Evolutionary conservation across 176 grass and related monocot species (phyloP), one percentile per base, ranked within the genome.

Genomic region (Triticum urartu): DNA sequence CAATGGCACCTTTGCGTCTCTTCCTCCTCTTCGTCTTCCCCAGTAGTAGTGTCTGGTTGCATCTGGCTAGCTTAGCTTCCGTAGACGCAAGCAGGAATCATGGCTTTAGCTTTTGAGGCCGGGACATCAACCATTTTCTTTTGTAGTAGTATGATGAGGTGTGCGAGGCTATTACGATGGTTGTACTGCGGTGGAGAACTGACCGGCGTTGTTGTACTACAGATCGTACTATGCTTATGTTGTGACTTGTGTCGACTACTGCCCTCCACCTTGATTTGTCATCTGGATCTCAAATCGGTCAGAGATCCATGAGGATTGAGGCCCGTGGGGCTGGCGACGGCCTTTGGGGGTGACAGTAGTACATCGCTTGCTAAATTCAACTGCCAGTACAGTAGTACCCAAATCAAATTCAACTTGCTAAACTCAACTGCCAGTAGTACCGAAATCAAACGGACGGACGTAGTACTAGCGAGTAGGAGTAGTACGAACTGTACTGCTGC

Each of bases 1-100:
- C 95, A 91, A 97, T 83, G 87, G 90, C 64, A 87, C 87, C 79
- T 93, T 82, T 83, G 50, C 80, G 25, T 48, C 79, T 81, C 77
- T 65, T 87, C 24, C 76, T 64, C 78, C 17, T 21, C 9, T 7
- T 10, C 11, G 14, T 40, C 36, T 62, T 38, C 3, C 9, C 48
- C 15, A 18, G 0, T 68, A 14, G 14, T 68, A 28, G 40, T 11
- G 3, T 42, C 40, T 42, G 9, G 65, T 34, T 68, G 65, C 30
- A 34, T 35, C 15, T 36, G 5, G 13, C 48, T 52, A 52, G 50
- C 14, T 9, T 56, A 56, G 17, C 52, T 20, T 56, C 15, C 5
- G 6, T 56, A 1, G 52, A 20, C 17, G 52, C 17, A 47, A 34
- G 11, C 21, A 47, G 40, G 11, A 74, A 75, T 47, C 42, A 48